Evolutionary conservation across 805 yeast genomes (phyloP), one percentile per base, ranked within the genome.

Genomic region (Ogataea polymorpha): DNA sequence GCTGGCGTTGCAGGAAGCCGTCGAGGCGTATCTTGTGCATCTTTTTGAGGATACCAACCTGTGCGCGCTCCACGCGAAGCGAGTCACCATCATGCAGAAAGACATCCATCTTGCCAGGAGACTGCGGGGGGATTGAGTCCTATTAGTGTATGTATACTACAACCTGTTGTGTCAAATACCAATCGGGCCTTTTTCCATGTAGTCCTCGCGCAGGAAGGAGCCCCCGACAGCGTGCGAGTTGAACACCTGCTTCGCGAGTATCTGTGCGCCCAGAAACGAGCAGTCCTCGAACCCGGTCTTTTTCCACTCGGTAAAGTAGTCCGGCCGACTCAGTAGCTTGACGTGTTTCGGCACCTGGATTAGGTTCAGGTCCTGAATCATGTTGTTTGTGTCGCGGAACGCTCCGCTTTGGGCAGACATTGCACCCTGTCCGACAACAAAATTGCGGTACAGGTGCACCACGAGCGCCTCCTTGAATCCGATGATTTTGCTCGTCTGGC

Each of bases 291-390:
- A 82, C 1, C 91, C 89, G 27, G 65, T 63, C 60, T 78, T 79
- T 65, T 90, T 90, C 97, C 97, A 91, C 51, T 87, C 96, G 1
- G 96, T 86, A 65, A 91, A 91, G 62, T 91, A 90, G 41, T 91
- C 98, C 0, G 96, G 95, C 61, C 79, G 74, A 54, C 82, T 82
- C 18, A 81, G 79, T 36, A 79, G 58, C 50, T 75, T 79, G 41
- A 90, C 74, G 11, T 80, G 70, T n/a, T 80, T 79, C 16, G 97
- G 98, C 2, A 82, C 89, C 65, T 91, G 98, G 17, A 37, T 72
- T 49, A 46, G 58, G 44, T 47, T 55, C 49, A 48, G 49, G 50
- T 42, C 66, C 54, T 46, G 58, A 11, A 47, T 42, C 32, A 48
- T 13, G 23, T 50, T 49, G 24, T 39, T 44, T 6, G 58, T 41